Evolutionary conservation across 306 rosid species (phyloP), one percentile per base, ranked within the genome.

Genomic region (Carpinus fangiana): DNA sequence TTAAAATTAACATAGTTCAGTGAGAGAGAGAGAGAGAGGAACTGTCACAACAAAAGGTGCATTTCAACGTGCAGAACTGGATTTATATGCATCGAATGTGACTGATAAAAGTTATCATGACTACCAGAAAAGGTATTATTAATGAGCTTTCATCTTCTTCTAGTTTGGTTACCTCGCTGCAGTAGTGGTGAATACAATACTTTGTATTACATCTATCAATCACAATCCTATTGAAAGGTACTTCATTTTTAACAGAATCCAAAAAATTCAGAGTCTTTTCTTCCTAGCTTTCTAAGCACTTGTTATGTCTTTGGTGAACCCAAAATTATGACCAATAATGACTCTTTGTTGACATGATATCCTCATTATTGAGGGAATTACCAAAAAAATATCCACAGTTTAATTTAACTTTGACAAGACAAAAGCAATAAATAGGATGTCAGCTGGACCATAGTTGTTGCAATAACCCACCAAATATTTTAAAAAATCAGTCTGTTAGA

Each of bases 301-400:
- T 17, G 51, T 20, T 41, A 41, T 18, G 6, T 66, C 41, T 66
- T 11, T 66, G 20, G 38, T 21, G 18, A 66, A 66, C 72, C 51
- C 72, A 66, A 66, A 31, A 31, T 64, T 18, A 64, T 0, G 51
- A 34, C 70, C 51, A 38, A 23, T 66, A 36, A 18, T 41, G 51
- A 66, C 72, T 66, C 26, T 66, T 41, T 66, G 50, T 66, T 41
- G 50, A 66, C 51, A 0, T 41, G 70, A 66, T 8, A 66, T 66
- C 72, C 72, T 66, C 23, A 41, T 43, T 10, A 38, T 41, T 20
- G 2, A 7, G 5, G 3, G 8, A 34, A 76, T 9, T 11, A 12
- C 46, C 36, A n/a, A 48, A 76, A 14, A 9, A 48, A 76, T 13
- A 48, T n/a, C 11, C 50, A 5, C 14, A 59, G 6, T 41, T 66